phyloP scores from a whole-genome alignment of 2,329 filamentous ascomycete genomes.

The Fusarium xylarioides region DNA sequence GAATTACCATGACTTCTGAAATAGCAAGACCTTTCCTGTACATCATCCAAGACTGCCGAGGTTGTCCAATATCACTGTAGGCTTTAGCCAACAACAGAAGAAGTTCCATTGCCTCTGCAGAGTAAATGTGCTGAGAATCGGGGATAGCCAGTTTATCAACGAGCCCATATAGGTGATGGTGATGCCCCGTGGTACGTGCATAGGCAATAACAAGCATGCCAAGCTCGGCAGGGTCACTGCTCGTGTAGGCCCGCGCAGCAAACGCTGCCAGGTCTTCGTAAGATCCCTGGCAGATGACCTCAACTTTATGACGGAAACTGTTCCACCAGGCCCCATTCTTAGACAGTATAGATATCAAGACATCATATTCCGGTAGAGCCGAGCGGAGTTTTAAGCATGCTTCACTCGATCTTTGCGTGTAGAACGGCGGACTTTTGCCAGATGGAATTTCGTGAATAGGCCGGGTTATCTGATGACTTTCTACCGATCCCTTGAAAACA shows the following conservation, averaged over 20 bases:
- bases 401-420: background rate
- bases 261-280: background rate
- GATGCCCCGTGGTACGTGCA: background rate
- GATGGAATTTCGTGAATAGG: accelerated
- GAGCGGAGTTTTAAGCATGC: background rate
- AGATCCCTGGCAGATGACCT: background rate
- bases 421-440: no score
- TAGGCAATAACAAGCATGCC: background rate
- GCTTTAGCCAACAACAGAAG: background rate
- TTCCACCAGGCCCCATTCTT: background rate
- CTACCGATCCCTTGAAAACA: background rate
- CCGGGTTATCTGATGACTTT: no score
- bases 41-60: background rate
- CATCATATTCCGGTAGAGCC: background rate
- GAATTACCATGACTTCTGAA: background rate
- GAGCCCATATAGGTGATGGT: background rate
- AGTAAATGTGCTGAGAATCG: background rate
- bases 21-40: background rate
- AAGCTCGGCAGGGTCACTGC: background rate
- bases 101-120: background rate
- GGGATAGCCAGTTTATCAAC: background rate
- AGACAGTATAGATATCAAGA: background rate
- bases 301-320: background rate
- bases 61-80: background rate
- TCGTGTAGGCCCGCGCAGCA: background rate